Base-by-base conservation (phyloP, 805 yeast genomes). In the Wickerhamomyces pijperi region DNA sequence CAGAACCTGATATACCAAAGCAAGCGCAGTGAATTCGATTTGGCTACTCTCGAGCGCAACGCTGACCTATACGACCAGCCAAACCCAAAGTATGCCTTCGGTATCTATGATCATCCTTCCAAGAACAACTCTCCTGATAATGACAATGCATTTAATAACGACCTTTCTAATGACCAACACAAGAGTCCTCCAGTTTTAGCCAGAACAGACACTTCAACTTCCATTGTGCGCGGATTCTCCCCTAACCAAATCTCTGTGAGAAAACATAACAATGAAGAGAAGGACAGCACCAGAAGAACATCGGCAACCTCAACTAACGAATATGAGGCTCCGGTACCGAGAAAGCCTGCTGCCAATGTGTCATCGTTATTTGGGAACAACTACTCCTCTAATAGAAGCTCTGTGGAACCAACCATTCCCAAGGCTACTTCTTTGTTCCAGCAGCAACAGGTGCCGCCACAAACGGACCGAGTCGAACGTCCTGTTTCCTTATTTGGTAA, bases 71-170 rank as follows among this genome's bases (percentile, higher is more conserved):
- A 40, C 32, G 54, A 55, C 18, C 59, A 55, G 36, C 59, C 59
- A 12, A 42, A 55, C 17, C 59, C 59, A 32, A 43, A 50, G 33
- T 50, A 48, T 39, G 56, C 59, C 1, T 53, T 55, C 47, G 58
- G 57, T 11, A 42, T 50, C n/a, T 20, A 34, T 18, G 46, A 48
- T 36, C 34, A 39, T 15, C 29, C 19, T 12, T 5, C 17, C 19
- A 31, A 11, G 9, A 17, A 16, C 19, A 31, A 31, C 14, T 15
- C 17, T 31, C 17, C 8, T 31, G 19, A 31, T 15, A 31, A 15
- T 12, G 19, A 31, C 15, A 31, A 11, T 7, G 12, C 9, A 8
- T 8, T 16, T 31, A 31, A 12, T 28, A 28, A 31, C 15, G 33
- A 31, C 5, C 5, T 15, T 9, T 18, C 20, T 8, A 35, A 29